Conservation (phyloP, 73 alveolate species). For the Breviolum minutum region DNA sequence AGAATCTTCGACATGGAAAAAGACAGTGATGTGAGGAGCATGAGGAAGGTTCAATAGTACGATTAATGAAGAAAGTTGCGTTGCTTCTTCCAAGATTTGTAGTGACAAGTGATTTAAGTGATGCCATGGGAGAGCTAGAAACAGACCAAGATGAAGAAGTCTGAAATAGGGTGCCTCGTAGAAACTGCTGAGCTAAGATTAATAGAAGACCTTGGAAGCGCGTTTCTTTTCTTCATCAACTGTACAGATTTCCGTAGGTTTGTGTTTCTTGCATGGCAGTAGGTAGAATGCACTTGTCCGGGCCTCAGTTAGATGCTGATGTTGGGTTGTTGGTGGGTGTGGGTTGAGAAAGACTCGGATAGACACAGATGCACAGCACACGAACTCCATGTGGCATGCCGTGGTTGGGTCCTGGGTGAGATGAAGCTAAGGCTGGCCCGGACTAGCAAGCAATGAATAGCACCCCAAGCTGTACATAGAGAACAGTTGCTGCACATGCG, state of each 20-base stretch:
- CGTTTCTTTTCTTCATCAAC: not conserved
- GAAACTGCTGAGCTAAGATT: not conserved
- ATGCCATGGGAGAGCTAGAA: too few relatives aligned
- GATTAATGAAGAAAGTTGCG: not conserved
- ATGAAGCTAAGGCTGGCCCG: constrained; percentile 23
- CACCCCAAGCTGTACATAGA: constrained; percentile 76
- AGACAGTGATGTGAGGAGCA: not conserved
- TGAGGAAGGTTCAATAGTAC: constrained; percentile 4
- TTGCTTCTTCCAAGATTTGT: not conserved
- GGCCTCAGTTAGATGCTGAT: not conserved
- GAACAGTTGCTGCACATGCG: constrained; percentile 32
- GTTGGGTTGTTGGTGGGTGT: not conserved
- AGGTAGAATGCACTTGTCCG: constrained; percentile 34
- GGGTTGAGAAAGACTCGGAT: not conserved
- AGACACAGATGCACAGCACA: too few relatives aligned
- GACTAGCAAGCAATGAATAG: constrained; percentile 47
- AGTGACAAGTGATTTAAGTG: too few relatives aligned
- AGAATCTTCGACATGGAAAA: too few relatives aligned
- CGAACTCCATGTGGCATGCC: too few relatives aligned
- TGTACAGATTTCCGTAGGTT: constrained; percentile 8
- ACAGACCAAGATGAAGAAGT: too few relatives aligned
- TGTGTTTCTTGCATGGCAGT: constrained; percentile 38
- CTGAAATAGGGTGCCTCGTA: too few relatives aligned
- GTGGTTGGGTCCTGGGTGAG: not conserved
- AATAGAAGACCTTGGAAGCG: not conserved